Percentiles rank a stretch among this genome's conserved stretches.
Conservation (phyloP, 2,329 filamentous ascomycete genomes). For the Fusarium luffae region DNA sequence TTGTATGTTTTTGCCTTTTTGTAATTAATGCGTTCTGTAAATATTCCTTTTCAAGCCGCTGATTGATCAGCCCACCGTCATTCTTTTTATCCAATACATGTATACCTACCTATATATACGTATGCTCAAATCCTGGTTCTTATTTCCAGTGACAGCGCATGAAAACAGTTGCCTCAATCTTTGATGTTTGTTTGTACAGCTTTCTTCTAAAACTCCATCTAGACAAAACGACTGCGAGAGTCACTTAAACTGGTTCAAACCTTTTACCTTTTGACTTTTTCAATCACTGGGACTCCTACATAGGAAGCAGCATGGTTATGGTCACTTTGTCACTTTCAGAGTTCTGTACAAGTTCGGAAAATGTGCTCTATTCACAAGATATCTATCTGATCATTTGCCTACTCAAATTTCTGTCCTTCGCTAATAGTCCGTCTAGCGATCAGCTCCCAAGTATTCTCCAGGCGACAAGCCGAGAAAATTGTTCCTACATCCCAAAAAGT, state of each 20-base stretch:
- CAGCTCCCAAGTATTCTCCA: neutral
- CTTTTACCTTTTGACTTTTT: neutral
- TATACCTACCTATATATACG: no score
- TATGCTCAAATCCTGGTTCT: no score
- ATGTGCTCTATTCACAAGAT: neutral
- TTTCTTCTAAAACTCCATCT: neutral
- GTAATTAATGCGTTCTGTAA: no score
- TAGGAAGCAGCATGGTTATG: neutral
- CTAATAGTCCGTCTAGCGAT: neutral
- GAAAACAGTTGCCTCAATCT: no score
- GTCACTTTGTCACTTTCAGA: neutral
- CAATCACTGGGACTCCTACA: neutral
- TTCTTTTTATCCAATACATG: no score
- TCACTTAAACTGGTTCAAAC: fast-evolving
- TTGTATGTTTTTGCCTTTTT: neutral
- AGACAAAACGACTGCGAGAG: neutral
- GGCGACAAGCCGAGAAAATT: neutral
- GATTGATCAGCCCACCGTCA: no score
- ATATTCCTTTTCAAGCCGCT: no score
- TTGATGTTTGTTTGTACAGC: fast-evolving
- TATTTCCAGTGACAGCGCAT: no score
- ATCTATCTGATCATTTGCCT: neutral
- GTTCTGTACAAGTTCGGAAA: neutral
- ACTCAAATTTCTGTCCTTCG: neutral
- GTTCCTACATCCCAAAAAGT: neutral